Evolutionary conservation across 2,329 filamentous ascomycete species (phyloP).

Genomic region (Ilyonectria robusta): DNA sequence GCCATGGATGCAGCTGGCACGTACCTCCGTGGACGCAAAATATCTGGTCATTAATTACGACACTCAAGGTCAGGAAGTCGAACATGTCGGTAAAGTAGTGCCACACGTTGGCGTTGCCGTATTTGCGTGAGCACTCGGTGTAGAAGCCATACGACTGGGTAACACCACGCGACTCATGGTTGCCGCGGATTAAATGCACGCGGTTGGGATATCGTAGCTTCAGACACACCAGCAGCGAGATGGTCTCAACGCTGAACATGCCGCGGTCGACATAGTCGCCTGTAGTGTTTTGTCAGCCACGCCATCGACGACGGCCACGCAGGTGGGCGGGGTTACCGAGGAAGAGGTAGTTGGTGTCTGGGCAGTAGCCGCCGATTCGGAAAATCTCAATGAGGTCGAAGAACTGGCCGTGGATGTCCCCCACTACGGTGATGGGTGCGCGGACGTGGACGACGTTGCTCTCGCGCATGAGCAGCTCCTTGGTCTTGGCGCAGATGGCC

Average conservation of each 20-base stretch:
- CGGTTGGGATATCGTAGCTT: constrained; percentile 97
- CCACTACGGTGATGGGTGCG: constrained; percentile 96
- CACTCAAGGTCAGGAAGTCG: constrained; percentile 95
- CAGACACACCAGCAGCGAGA: constrained; percentile 95
- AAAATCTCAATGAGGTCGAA: constrained; percentile 99
- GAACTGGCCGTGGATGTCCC: constrained; percentile 99
- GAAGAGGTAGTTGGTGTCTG: constrained; percentile 98
- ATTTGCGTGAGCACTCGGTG: constrained; percentile 97
- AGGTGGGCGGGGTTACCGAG: constrained; percentile 72
- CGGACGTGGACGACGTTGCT: constrained; percentile 99
- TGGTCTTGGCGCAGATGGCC: constrained; percentile 99
- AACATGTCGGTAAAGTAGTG: constrained; percentile 99
- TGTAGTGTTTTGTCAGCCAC: constrained; percentile 53
- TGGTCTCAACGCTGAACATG: constrained; percentile 98
- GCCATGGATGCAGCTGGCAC: constrained; percentile 32
- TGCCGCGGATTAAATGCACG: constrained; percentile 95
- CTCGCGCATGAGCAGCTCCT: constrained; percentile 99
- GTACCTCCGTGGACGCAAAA: constrained; percentile 96
- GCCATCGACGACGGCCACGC: constrained; percentile 5
- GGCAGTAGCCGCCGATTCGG: constrained; percentile 96
- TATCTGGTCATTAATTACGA: constrained; percentile 98
- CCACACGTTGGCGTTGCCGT: constrained; percentile 98
- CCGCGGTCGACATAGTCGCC: constrained; percentile 98
- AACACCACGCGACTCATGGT: constrained; percentile 97
- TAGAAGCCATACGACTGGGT: constrained; percentile 99